Percentiles rank a stretch among this genome's conserved stretches.
phyloP scores from a whole-genome alignment of 129 eudicot species.

The Tanacetum coccineum region DNA sequence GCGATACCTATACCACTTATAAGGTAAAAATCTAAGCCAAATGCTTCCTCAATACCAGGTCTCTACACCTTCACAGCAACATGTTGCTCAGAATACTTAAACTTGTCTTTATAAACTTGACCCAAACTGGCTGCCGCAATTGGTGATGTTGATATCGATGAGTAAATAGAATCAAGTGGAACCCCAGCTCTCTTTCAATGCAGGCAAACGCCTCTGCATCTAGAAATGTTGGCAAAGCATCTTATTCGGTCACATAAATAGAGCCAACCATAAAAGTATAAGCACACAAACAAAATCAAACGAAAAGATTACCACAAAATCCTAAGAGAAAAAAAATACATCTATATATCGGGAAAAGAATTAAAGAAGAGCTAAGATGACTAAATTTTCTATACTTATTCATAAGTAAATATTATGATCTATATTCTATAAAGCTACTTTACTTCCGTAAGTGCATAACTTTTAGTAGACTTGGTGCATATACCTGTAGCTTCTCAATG shows the following conservation, averaged over 20 bases:
- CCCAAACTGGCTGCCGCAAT: too few species aligned
- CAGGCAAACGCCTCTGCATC: slow-evolving; percentile 85
- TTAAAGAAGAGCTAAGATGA: background rate
- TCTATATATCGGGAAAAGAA: too few species aligned
- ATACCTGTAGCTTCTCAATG: background rate
- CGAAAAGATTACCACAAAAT: slow-evolving; percentile 4
- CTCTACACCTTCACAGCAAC: too few species aligned
- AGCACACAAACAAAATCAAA: background rate
- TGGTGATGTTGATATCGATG: too few species aligned
- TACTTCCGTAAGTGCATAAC: background rate
- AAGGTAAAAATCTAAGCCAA: too few species aligned
- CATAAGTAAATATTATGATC: slow-evolving; percentile 9
- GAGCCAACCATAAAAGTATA: slow-evolving; percentile 6
- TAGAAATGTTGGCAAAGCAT: slow-evolving; percentile 93
- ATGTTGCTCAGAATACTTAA: too few species aligned
- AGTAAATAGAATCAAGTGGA: too few species aligned
- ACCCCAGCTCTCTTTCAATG: too few species aligned
- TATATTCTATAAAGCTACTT: background rate
- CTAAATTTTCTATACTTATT: slow-evolving; percentile 9
- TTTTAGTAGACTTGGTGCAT: background rate
- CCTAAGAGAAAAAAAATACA: background rate
- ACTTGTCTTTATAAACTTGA: too few species aligned
- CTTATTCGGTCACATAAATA: slow-evolving; percentile 39
- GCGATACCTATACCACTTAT: too few species aligned
- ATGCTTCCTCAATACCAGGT: too few species aligned